Conservation (phyloP, 192 early-diverging fungal species). For the Backusella westeae region DNA sequence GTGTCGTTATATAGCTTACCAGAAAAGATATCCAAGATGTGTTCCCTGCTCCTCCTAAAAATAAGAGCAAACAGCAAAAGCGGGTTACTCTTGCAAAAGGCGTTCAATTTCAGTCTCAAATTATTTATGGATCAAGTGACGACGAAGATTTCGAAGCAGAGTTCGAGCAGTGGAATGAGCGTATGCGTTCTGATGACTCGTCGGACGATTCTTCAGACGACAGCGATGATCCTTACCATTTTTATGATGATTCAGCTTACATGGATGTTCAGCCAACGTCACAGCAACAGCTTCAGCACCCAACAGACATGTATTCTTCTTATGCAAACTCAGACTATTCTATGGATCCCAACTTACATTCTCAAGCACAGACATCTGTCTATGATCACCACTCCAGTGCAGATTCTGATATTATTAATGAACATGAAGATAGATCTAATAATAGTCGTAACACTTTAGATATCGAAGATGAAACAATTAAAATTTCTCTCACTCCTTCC, state of each 20-base stretch:
- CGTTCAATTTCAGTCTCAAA: conserved; percentile 38
- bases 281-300: neutral
- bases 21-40: conserved; percentile 29
- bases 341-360: neutral
- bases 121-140: conserved; percentile 30
- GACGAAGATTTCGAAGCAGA: conserved; percentile 47
- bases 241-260: conserved; percentile 11
- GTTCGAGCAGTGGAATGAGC: conserved; percentile 48
- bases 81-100: conserved; percentile 33
- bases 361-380: neutral
- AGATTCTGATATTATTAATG: conserved; percentile 17
- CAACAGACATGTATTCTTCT: conserved; percentile 1
- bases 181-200: conserved; percentile 25
- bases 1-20: conserved; percentile 16
- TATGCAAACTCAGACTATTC: neutral
- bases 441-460: conserved; percentile 4
- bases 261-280: neutral
- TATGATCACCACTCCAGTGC: neutral
- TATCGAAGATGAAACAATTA: conserved; percentile 41
- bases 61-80: conserved; percentile 15
- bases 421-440: neutral
- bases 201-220: conserved; percentile 42
- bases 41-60: conserved; percentile 24
- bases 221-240: conserved; percentile 33
- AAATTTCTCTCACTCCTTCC: conserved; percentile 50